phyloP scores from a whole-genome alignment of 2,329 filamentous ascomycete genomes.

The Fusarium sp. region DNA sequence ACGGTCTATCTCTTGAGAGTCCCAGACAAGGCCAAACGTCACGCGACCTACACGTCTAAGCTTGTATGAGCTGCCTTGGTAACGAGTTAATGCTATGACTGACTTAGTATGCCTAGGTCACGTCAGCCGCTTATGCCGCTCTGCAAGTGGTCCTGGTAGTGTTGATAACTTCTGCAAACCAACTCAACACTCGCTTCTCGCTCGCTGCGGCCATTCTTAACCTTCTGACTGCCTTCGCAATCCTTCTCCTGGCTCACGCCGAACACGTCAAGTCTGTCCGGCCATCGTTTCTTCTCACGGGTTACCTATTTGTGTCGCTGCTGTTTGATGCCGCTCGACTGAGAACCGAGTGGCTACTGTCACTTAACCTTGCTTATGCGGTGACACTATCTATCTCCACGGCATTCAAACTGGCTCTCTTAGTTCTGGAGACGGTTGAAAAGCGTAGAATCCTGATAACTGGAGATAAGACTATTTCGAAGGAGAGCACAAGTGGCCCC shows the following conservation, averaged over 20 bases:
- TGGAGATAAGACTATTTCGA: conserved; percentile 56
- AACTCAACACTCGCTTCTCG: conserved; percentile 45
- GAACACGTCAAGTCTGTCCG: conserved; percentile 51
- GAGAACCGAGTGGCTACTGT: conserved; percentile 50
- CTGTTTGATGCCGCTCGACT: conserved; percentile 49
- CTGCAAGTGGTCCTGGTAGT: conserved; percentile 45
- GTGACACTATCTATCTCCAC: conserved; percentile 40
- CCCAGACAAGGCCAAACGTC: conserved; percentile 41
- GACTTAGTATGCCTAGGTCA: conserved; percentile 24
- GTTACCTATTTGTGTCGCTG: conserved; percentile 47
- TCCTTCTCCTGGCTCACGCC: conserved; percentile 45
- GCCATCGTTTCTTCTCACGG: conserved; percentile 47
- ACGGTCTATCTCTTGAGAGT: conserved; percentile 39
- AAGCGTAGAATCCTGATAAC: conserved; percentile 50
- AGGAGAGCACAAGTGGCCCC: conserved; percentile 60
- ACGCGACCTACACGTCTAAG: conserved; percentile 45
- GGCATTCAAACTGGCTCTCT: conserved; percentile 41
- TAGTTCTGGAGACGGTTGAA: conserved; percentile 48
- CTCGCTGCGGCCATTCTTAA: conserved; percentile 46
- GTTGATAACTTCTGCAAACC: conserved; percentile 42
- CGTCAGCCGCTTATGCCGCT: conserved; percentile 37
- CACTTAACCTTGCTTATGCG: conserved; percentile 41
- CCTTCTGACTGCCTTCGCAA: conserved; percentile 44
- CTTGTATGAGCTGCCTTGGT: conserved; percentile 26
- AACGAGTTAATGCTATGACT: background rate